Evolutionary conservation across 2,329 filamentous ascomycete species (phyloP), one percentile per base, ranked within the genome.

Genomic region (Sarocladium strictum): DNA sequence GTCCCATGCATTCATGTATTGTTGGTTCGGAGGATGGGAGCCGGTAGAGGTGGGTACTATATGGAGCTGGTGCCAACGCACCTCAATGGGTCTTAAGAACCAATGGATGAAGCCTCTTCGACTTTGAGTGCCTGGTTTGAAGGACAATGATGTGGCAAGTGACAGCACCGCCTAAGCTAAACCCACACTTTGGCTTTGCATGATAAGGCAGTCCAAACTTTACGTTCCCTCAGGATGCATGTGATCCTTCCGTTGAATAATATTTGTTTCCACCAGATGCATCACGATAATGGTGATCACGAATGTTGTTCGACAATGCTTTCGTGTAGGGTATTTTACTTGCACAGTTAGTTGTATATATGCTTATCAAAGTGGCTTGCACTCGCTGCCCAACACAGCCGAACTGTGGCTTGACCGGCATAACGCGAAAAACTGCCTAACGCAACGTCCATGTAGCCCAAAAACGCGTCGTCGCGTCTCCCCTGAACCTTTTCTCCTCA

Each of bases 391-490:
- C 6, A 38, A 5, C n/a, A 6, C 9, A 19, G 35, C 40, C 17
- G 9, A 24, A 19, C 40, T 21, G 40, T 43, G 40, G 40, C 40
- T 43, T 7, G 7, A 21, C 17, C 24, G 40, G 40, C 40, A 23
- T 12, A 23, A 43, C 40, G 17, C 40, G 40, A 47, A 27, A 27
- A 14, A 43, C 14, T 43, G 10, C 17, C 17, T 17, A 17, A 19
- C 21, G 17, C 43, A 27, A 10, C 12, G 10, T 4, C 21, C 23
- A 3, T 14, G 26, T n/a, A 35, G 47, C 47, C 47, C 17, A 17
- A 10, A 33, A 35, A 51, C 47, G 47, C 47, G 47, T 51, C 47
- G 47, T 33, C 47, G 47, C 47, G 47, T 51, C 47, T 51, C 47
- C 47, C 47, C 29, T 35, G 47, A 51, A 51, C 27, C 43, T 29